These are phyloP conservation scores for Takashimella koratensis DNA, from an alignment of 1,284 basidiomycete species.

Conservation along the genomic window DNA sequence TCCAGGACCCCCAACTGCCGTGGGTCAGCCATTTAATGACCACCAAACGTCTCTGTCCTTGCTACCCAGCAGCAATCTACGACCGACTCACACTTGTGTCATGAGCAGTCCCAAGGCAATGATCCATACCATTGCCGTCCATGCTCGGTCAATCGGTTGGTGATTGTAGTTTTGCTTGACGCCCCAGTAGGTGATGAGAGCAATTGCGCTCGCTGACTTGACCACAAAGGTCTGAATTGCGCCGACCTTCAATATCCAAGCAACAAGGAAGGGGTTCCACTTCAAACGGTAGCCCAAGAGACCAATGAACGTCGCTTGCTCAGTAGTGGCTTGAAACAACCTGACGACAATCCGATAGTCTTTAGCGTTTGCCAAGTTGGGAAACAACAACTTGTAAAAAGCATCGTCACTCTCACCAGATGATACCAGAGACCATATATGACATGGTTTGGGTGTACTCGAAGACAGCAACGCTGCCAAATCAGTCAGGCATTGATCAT, in stretches of 20 bases:
- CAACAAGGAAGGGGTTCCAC: conserved; percentile 13
- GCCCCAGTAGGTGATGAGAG: conserved; percentile 27
- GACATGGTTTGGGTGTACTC: conserved; percentile 21
- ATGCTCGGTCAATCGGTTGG: conserved; percentile 20
- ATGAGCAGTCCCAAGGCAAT: too few species aligned
- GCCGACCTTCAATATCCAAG: conserved; percentile 20
- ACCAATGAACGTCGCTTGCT: conserved; percentile 30
- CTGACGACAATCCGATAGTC: too few species aligned
- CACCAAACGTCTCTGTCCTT: too few species aligned
- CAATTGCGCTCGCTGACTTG: conserved; percentile 27
- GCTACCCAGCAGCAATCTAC: too few species aligned
- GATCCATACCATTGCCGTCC: conserved; percentile 21
- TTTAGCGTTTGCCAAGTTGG: too few species aligned
- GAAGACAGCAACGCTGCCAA: conserved; percentile 16
- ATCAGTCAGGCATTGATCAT: too few species aligned
- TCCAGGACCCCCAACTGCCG: too few species aligned
- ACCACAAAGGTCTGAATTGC: conserved; percentile 24
- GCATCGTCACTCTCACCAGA: conserved; percentile 22
- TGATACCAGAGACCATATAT: conserved; percentile 15
- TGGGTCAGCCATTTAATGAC: too few species aligned
- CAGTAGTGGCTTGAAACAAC: conserved; percentile 34
- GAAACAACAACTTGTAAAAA: neutral
- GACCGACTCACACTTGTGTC: too few species aligned
- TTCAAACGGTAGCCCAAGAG: conserved; percentile 27
- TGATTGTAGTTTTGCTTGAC: conserved; percentile 18